Conservation (phyloP, 257 asterid species). For the Coffea canephora region DNA sequence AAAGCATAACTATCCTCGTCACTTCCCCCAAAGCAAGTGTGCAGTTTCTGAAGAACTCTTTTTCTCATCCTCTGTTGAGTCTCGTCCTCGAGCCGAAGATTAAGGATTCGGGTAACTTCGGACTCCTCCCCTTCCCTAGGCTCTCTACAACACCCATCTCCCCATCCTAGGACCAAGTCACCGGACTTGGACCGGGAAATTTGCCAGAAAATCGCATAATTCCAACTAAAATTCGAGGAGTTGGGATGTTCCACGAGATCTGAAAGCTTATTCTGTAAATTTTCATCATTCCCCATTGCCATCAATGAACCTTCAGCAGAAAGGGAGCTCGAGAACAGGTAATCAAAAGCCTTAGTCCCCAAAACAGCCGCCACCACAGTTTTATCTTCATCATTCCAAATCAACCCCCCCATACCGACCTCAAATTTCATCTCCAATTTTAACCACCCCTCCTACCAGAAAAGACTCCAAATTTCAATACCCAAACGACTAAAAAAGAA, state of each 20-base stretch:
- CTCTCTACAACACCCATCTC: slow-evolving; percentile 96
- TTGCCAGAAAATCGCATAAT: slow-evolving; percentile 96
- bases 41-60: slow-evolving; percentile 74
- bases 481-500: not conserved
- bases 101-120: slow-evolving; percentile 46
- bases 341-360: slow-evolving; percentile 84
- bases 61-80: slow-evolving; percentile 87
- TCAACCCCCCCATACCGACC: slow-evolving; percentile 54
- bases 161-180: slow-evolving; percentile 92
- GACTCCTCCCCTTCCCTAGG: slow-evolving; percentile 67
- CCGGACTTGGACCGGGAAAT: slow-evolving; percentile 81
- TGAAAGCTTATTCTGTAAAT: slow-evolving; percentile 82
- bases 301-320: slow-evolving; percentile 73
- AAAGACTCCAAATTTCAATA: slow-evolving; percentile 16
- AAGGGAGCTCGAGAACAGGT: slow-evolving; percentile 71
- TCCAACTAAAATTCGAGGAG: slow-evolving; percentile 67
- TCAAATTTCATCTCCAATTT: slow-evolving; percentile 30
- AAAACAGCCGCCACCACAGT: slow-evolving; percentile 74
- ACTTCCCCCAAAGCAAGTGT: slow-evolving; percentile 68
- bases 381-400: slow-evolving; percentile 77
- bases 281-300: slow-evolving; percentile 78
- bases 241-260: slow-evolving; percentile 86
- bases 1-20: slow-evolving; percentile 83
- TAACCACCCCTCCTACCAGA: slow-evolving; percentile 16
- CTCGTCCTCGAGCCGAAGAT: slow-evolving; percentile 62